A percentile compares a stretch with the other conserved stretches of the same genome.
phyloP scores from a whole-genome alignment of 2,329 filamentous ascomycete species.

The Trichoderma asperellum region DNA sequence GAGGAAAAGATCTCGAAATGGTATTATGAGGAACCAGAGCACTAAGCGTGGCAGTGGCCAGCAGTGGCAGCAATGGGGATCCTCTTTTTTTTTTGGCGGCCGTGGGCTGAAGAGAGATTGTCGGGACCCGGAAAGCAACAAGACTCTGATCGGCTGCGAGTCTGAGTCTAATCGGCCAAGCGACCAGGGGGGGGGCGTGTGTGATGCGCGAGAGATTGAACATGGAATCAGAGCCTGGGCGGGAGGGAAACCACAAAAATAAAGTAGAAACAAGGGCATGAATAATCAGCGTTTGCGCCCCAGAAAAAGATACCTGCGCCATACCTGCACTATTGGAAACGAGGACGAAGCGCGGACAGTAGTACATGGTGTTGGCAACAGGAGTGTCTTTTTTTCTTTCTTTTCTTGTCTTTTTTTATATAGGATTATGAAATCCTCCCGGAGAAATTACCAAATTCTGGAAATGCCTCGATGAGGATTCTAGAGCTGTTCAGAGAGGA shows the following conservation, averaged over 20 bases:
- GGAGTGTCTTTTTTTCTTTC: background rate
- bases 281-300: slow-evolving; percentile 22
- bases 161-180: slow-evolving; percentile 28
- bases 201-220: slow-evolving; percentile 12
- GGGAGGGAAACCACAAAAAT: slow-evolving; percentile 12
- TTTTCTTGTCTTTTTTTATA: background rate
- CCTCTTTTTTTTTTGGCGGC: background rate
- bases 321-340: background rate
- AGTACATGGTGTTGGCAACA: background rate
- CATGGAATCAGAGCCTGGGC: slow-evolving; percentile 7
- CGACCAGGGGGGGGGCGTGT: slow-evolving; percentile 24
- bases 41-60: background rate
- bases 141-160: slow-evolving; percentile 26
- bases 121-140: slow-evolving; percentile 25
- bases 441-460: background rate
- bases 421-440: background rate
- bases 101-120: slow-evolving; percentile 26
- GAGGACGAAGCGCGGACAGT: background rate
- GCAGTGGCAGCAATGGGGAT: background rate
- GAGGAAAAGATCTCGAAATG: slow-evolving; percentile 9
- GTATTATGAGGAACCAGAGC: background rate
- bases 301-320: slow-evolving; percentile 4
- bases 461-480: slow-evolving; percentile 5
- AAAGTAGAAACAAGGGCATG: slow-evolving; percentile 9
- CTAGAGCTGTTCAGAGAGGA: background rate